Evolutionary conservation across 2,329 filamentous ascomycete genomes (phyloP), one percentile per base, ranked within the genome.

Genomic region (Bipolaris oryzae): DNA sequence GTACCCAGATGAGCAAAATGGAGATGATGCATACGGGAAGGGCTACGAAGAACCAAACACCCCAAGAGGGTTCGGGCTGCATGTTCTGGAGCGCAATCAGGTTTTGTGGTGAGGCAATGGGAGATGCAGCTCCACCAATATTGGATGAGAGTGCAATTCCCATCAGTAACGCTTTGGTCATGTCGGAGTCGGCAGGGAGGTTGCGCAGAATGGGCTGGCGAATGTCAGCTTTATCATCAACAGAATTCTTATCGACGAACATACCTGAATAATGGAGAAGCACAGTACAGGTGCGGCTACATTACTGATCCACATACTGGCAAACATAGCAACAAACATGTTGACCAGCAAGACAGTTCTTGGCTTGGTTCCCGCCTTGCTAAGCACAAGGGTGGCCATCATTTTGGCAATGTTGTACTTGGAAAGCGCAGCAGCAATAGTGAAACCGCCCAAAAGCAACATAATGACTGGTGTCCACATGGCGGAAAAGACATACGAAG

Each of bases 391-490:
- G 1, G 94, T 97, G 1, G 95, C 95, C 79, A 99, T 92, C 72
- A 95, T 89, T 78, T 98, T 97, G 59, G 96, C 95, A 70, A 99
- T 98, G 66, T 93, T 95, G 77, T 96, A 96, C 76, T 99, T 99
- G 46, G 92, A 96, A 53, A 99, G 79, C 0, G 95, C 96, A 0
- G 95, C 95, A 9, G 95, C 95, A 51, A 99, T 89, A 2, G 95
- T 96, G 72, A 99, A 99, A 31, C 95, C 95, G 66, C 95, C 95
- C 0, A 99, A 87, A 20, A 99, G 82, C 15, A 99, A 86, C 95
- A 99, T 98, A 66, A 99, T 99, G 53, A 99, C 95, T 0, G 95
- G 94, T 3, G 94, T 97, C 95, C 95, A 99, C 95, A 99, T 99
- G 23, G 95, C 89, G 4, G 92, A 84, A 69, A 99, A 98, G 55